Conservation (phyloP, 306 rosid genomes). For the Rubus parviflorus region DNA sequence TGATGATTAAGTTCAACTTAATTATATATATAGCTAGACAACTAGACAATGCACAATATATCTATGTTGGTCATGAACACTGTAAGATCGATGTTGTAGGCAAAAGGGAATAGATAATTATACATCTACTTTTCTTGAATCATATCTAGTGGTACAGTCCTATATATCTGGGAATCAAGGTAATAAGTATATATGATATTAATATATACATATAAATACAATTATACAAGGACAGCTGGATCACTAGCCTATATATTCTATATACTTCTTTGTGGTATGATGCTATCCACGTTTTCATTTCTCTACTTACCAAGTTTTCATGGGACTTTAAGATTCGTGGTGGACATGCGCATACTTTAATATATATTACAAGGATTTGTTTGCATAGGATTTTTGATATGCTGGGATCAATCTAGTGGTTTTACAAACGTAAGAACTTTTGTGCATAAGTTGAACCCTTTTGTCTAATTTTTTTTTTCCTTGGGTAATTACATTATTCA, state of each 20-base stretch:
- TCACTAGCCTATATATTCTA: not conserved
- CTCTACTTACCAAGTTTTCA: not conserved
- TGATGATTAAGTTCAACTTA: not conserved
- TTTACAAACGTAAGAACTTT: not conserved
- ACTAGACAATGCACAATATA: not conserved
- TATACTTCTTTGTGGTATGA: too few species aligned
- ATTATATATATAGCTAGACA: not conserved
- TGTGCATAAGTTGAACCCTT: not conserved
- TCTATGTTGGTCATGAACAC: conserved; percentile 2
- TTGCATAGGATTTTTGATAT: not conserved
- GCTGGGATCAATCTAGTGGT: conserved; percentile 1
- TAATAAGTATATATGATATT: not conserved
- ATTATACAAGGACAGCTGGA: not conserved
- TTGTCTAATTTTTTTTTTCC: not conserved
- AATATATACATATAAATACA: not conserved
- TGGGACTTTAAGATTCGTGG: not conserved
- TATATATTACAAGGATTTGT: not conserved
- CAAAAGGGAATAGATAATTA: not conserved
- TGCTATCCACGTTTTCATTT: conserved; percentile 31
- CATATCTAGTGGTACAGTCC: not conserved
- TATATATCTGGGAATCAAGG: not conserved
- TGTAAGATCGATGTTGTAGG: not conserved
- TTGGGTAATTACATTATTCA: conserved; percentile 7
- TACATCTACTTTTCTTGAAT: not conserved
- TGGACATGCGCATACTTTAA: not conserved